Percentiles rank a stretch among this genome's conserved stretches.
Conservation (phyloP, 1,139 yeast species). For the Hyphopichia khmerensis region DNA sequence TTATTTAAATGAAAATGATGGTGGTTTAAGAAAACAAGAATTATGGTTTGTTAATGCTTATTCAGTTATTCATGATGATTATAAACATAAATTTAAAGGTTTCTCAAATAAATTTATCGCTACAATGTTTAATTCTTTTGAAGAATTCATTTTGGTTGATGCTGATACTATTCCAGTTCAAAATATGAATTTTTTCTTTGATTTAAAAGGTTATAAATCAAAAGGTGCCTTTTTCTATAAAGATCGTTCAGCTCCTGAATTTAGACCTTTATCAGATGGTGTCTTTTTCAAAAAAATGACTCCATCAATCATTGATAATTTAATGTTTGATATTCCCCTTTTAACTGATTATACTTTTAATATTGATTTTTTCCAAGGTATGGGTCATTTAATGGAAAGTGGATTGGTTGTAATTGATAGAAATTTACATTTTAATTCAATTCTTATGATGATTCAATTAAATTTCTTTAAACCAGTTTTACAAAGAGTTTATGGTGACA, state of each 20-base stretch:
- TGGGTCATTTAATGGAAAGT: slow-evolving; percentile 33
- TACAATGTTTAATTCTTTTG: slow-evolving; percentile 33
- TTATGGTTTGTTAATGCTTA: slow-evolving; percentile 36
- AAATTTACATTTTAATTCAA: slow-evolving; percentile 26
- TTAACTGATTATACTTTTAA: slow-evolving; percentile 21
- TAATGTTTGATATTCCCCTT: slow-evolving; percentile 32
- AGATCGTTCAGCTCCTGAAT: slow-evolving; percentile 30
- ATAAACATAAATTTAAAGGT: slow-evolving; percentile 21
- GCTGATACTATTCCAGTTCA: slow-evolving; percentile 35
- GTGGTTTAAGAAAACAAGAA: slow-evolving; percentile 34
- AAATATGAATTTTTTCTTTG: slow-evolving; percentile 29
- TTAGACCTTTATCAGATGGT: slow-evolving; percentile 23
- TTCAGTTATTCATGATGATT: slow-evolving; percentile 24
- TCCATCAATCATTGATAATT: slow-evolving; percentile 28
- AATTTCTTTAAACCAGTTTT: slow-evolving; percentile 25
- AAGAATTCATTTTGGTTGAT: slow-evolving; percentile 32
- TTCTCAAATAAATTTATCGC: slow-evolving; percentile 34
- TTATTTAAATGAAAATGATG: slow-evolving; percentile 17
- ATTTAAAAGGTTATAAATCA: slow-evolving; percentile 20
- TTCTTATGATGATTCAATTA: slow-evolving; percentile 28
- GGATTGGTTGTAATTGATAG: slow-evolving; percentile 28
- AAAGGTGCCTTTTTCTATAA: slow-evolving; percentile 33
- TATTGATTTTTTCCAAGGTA: slow-evolving; percentile 27
- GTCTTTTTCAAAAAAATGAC: slow-evolving; percentile 24
- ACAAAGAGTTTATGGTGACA: slow-evolving; percentile 30